These are phyloP conservation scores for Penicillium paradoxum DNA, from an alignment of 495 filamentous ascomycete species.

Conservation along the genomic window DNA sequence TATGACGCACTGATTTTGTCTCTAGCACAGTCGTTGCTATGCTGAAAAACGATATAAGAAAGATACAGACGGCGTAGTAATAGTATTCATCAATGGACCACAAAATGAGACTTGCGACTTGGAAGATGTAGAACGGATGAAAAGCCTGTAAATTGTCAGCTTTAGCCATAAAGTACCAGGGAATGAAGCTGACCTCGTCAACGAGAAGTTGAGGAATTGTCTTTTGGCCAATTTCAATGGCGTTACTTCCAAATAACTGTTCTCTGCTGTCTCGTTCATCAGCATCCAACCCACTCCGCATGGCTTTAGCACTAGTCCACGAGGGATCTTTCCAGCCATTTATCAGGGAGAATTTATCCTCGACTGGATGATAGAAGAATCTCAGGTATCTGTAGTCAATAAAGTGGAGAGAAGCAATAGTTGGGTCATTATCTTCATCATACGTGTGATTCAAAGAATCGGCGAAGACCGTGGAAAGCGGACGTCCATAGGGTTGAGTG, in stretches of 20 bases:
- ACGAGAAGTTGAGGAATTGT: conserved; percentile 73
- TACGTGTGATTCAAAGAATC: conserved; percentile 48
- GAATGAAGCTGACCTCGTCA: conserved; percentile 66
- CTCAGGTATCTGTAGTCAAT: conserved; percentile 91
- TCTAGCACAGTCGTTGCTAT: conserved; percentile 87
- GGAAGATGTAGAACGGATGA: conserved; percentile 98
- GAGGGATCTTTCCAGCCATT: conserved; percentile 89
- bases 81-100: conserved; percentile 97
- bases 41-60: conserved; percentile 87
- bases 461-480: conserved; percentile 84
- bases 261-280: conserved; percentile 83
- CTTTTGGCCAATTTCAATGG: conserved; percentile 89
- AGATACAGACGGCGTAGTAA: conserved; percentile 95
- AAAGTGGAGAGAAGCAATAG: conserved; percentile 62
- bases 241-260: conserved; percentile 80
- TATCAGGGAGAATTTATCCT: conserved; percentile 79
- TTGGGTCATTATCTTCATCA: conserved; percentile 83
- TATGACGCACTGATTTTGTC: conserved; percentile 65
- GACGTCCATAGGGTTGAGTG: conserved; percentile 65
- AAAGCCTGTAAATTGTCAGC: conserved; percentile 58
- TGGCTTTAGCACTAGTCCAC: conserved; percentile 72
- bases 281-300: conserved; percentile 80
- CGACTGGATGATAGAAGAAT: conserved; percentile 83
- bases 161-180: not conserved
- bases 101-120: conserved; percentile 87